Evolutionary conservation across 78 protist genomes (phyloP).

Genomic region (Carpediemonas membranifera): DNA sequence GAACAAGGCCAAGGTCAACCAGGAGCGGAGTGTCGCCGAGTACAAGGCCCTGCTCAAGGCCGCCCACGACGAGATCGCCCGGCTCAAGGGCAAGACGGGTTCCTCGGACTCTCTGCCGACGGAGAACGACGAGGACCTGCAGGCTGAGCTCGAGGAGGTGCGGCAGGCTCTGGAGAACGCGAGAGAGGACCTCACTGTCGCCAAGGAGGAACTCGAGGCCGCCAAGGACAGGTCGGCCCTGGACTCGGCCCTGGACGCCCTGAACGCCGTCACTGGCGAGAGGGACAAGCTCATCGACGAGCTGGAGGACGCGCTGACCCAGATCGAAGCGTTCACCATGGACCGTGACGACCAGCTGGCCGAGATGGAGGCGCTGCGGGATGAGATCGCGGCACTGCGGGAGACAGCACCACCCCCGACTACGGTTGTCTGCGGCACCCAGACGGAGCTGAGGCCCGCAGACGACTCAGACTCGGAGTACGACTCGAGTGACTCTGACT

Average conservation of each 20-base stretch:
- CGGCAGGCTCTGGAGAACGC: background rate
- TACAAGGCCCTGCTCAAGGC: slow-evolving; percentile 23
- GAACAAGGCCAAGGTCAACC: slow-evolving; percentile 65
- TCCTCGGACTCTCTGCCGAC: background rate
- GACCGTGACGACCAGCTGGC: background rate
- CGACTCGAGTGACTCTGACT: too few species aligned
- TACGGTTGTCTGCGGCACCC: too few species aligned
- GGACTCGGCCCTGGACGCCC: background rate
- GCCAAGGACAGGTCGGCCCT: background rate
- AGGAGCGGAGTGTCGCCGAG: slow-evolving; percentile 43
- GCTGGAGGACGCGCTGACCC: background rate
- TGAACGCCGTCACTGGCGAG: background rate
- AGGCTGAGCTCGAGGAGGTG: background rate
- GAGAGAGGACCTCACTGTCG: background rate
- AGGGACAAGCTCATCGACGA: background rate
- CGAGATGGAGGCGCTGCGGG: background rate
- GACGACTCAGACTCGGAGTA: too few species aligned
- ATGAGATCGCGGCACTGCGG: too few species aligned
- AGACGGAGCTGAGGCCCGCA: too few species aligned
- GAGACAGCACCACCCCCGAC: too few species aligned
- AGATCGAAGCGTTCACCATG: background rate
- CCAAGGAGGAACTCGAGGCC: background rate
- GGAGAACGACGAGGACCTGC: background rate
- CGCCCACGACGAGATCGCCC: slow-evolving; percentile 6
- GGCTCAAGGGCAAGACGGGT: background rate